Evolutionary conservation across 176 grass and related monocot species (phyloP).

Genomic region (maize (Zea mays)): DNA sequence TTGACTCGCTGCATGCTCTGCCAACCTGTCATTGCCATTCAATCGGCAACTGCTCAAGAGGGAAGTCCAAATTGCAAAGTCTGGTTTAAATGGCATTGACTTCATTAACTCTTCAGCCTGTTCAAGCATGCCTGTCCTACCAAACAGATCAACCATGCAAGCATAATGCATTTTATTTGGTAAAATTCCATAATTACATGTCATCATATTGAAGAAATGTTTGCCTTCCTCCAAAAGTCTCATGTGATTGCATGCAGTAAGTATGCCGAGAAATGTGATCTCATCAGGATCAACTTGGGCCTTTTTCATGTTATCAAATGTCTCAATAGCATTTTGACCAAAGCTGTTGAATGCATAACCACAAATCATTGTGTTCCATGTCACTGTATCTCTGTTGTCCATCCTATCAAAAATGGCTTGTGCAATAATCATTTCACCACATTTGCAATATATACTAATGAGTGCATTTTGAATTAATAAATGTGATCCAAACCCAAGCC

Average conservation of each 20-base stretch:
- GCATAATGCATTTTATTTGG: constrained; percentile 63
- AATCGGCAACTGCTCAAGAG: constrained; percentile 54
- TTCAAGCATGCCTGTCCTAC: constrained; percentile 49
- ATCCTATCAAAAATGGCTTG: constrained; percentile 47
- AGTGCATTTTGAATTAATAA: constrained; percentile 66
- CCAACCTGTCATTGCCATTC: constrained; percentile 46
- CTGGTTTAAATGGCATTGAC: constrained; percentile 67
- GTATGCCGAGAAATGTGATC: constrained; percentile 60
- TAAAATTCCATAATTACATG: constrained; percentile 42
- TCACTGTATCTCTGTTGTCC: constrained; percentile 56
- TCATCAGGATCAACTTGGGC: constrained; percentile 54
- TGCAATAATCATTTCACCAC: constrained; percentile 51
- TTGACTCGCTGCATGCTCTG: constrained; percentile 52
- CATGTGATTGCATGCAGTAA: constrained; percentile 64
- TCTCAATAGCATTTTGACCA: constrained; percentile 49
- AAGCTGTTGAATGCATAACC: constrained; percentile 65
- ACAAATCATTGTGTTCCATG: constrained; percentile 74
- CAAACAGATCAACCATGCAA: constrained; percentile 65
- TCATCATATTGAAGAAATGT: constrained; percentile 53
- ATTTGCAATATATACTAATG: constrained; percentile 68
- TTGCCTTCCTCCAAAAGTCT: constrained; percentile 65
- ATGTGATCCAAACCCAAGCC: constrained; percentile 47
- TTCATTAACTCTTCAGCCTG: constrained; percentile 56
- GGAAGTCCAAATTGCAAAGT: constrained; percentile 69
- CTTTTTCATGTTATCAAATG: constrained; percentile 54